Evolutionary conservation across 2,329 filamentous ascomycete genomes (phyloP), one percentile per base, ranked within the genome.

Genomic region (Aspergillus eucalypticola): DNA sequence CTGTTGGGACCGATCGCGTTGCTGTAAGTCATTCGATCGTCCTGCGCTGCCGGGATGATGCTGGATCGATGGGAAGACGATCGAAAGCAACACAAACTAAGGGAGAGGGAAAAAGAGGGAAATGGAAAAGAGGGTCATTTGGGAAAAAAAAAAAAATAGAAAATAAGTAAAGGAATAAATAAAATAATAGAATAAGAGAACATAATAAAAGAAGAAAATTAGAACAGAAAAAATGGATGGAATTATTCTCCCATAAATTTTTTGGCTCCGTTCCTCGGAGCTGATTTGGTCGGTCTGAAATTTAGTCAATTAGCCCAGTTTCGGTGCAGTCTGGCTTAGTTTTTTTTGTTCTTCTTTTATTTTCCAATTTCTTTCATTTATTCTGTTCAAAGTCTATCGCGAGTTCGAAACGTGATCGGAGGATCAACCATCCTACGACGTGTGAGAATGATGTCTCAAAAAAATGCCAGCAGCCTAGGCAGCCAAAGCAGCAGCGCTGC

Each of bases 21-120:
- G 63, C 65, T 67, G 65, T 66, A 66, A 67, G 65, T 66, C 63
- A 66, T 66, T 65, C 53, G 64, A 67, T 66, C 66, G 66, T 63
- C 64, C 56, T 63, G 60, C 56, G 50, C 59, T 59, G 52, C 64
- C 61, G 62, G 62, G 62, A 66, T 67, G 62, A 67, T 66, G 64
- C 65, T 68, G 59, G 65, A 58, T 65, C 54, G 54, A 42, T 49
- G 41, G 48, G 53, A 51, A 59, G 60, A 25, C 60, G 57, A 63
- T 64, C 56, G 52, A 59, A 50, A 50, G 38, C 27, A 17, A 38
- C 21, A n/a, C 27, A 51, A 29, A 52, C 56, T 15, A 21, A 42
- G 44, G 35, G 29, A 21, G 39, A 50, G 11, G 32, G 32, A 13
- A 35, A 32, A 35, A 13, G 5, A 35, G 32, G 10, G 11, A 35